phyloP scores from a whole-genome alignment of 345 rosid genomes.

The Leavenworthia alabamica region DNA sequence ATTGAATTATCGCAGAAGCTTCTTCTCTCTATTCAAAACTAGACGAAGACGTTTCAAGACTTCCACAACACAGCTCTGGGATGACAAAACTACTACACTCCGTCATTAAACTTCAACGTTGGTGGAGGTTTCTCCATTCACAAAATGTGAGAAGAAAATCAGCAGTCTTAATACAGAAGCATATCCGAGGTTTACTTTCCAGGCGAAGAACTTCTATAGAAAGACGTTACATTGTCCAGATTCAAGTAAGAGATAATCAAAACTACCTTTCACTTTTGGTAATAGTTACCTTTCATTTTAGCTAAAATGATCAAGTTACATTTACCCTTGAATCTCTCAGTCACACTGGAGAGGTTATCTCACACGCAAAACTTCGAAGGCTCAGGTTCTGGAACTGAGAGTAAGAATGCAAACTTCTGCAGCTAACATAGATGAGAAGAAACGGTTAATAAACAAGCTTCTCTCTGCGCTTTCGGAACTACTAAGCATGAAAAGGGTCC shows the following conservation, averaged over 20 bases:
- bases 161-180: slow-evolving; percentile 51
- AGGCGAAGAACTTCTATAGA: slow-evolving; percentile 40
- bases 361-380: slow-evolving; percentile 61
- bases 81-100: slow-evolving; percentile 26
- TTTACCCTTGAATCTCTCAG: slow-evolving; percentile 32
- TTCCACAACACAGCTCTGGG: slow-evolving; percentile 29
- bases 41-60: slow-evolving; percentile 8
- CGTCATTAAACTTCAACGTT: slow-evolving; percentile 67
- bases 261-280: not conserved
- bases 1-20: slow-evolving; percentile 37
- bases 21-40: slow-evolving; percentile 26
- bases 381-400: slow-evolving; percentile 54
- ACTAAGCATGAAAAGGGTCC: slow-evolving; percentile 62
- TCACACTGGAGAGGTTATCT: slow-evolving; percentile 78
- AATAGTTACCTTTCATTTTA: not conserved
- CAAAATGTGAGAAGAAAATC: slow-evolving; percentile 43
- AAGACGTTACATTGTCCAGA: slow-evolving; percentile 39
- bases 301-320: not conserved
- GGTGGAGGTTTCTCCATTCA: slow-evolving; percentile 62
- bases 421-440: slow-evolving; percentile 68
- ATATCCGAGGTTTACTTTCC: slow-evolving; percentile 50
- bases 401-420: slow-evolving; percentile 63
- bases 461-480: slow-evolving; percentile 68
- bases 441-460: slow-evolving; percentile 75
- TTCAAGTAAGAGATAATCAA: slow-evolving; percentile 56